A percentile compares a stretch with the other conserved stretches of the same genome.
Conservation (phyloP, 2,329 filamentous ascomycete genomes). For the Xylaria sp. region DNA sequence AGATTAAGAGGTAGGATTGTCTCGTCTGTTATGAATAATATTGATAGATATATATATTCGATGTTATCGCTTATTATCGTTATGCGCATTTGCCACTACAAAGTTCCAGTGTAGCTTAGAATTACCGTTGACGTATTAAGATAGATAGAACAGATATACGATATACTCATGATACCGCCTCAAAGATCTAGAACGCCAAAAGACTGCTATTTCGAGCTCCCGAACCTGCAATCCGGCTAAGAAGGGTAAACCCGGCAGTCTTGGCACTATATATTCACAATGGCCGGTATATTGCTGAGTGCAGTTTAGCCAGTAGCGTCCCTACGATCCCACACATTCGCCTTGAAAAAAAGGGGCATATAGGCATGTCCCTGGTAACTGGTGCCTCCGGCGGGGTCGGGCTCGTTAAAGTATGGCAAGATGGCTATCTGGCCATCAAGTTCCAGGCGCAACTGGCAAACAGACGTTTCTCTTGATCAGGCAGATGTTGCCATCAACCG, state of each 20-base stretch:
- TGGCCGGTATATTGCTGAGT: background rate
- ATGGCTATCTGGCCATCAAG: background rate
- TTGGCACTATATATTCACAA: conserved; percentile 9
- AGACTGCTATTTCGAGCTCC: background rate
- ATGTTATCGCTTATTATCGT: too few species aligned
- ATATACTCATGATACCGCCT: background rate
- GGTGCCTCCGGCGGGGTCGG: background rate
- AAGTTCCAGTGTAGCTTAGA: background rate
- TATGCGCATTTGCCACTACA: background rate
- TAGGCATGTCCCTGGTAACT: conserved; percentile 5
- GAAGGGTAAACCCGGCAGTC: background rate
- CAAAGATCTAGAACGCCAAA: background rate
- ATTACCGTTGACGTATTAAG: background rate
- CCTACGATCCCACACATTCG: background rate
- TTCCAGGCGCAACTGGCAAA: background rate
- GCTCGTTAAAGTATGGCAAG: background rate
- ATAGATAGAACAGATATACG: background rate
- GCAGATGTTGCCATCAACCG: background rate
- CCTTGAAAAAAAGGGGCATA: background rate
- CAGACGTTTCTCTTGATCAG: background rate
- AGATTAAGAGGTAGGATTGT: too few species aligned
- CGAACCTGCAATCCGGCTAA: background rate
- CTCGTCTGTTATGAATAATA: too few species aligned
- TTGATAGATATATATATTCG: background rate
- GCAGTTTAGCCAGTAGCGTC: background rate